These are phyloP conservation scores for Botrytis galanthina DNA, from an alignment of 2,329 filamentous ascomycete species.

Conservation along the genomic window DNA sequence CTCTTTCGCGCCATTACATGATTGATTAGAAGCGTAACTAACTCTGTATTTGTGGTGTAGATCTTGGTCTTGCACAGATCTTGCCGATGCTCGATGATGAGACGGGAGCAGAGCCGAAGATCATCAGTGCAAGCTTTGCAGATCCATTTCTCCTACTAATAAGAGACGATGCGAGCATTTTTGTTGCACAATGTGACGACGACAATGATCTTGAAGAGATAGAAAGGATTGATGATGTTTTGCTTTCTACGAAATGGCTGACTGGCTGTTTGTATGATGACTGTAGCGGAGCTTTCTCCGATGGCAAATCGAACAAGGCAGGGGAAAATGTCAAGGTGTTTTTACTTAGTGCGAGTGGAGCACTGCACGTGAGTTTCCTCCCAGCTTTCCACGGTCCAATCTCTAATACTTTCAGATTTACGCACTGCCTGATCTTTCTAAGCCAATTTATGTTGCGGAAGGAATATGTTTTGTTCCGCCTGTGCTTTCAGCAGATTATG, in stretches of 20 bases:
- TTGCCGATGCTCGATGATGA: constrained; percentile 91
- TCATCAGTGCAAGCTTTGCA: constrained; percentile 76
- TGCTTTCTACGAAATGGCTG: constrained; percentile 68
- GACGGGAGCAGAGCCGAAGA: constrained; percentile 74
- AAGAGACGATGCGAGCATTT: constrained; percentile 77
- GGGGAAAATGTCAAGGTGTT: constrained; percentile 66
- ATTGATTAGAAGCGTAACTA: constrained; percentile 21
- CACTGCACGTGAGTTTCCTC: constrained; percentile 61
- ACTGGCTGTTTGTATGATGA: constrained; percentile 84
- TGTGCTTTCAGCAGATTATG: constrained; percentile 68
- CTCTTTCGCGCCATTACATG: constrained; percentile 18
- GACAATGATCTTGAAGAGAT: constrained; percentile 85
- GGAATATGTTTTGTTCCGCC: constrained; percentile 76
- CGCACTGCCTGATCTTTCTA: constrained; percentile 68
- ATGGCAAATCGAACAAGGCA: constrained; percentile 41
- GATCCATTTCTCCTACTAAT: constrained; percentile 84
- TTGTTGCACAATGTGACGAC: constrained; percentile 75
- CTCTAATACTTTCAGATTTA: constrained; percentile 58
- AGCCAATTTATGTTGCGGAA: constrained; percentile 71
- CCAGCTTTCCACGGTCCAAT: background rate
- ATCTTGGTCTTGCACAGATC: constrained; percentile 86
- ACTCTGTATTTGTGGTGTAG: constrained; percentile 44
- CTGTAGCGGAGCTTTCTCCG: constrained; percentile 53
- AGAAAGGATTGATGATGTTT: constrained; percentile 57
- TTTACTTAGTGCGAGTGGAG: constrained; percentile 71